A percentile compares a stretch with the other conserved stretches of the same genome.
Conservation (phyloP, 2,329 filamentous ascomycete species). For the Exophiala phaeomuriformis region DNA sequence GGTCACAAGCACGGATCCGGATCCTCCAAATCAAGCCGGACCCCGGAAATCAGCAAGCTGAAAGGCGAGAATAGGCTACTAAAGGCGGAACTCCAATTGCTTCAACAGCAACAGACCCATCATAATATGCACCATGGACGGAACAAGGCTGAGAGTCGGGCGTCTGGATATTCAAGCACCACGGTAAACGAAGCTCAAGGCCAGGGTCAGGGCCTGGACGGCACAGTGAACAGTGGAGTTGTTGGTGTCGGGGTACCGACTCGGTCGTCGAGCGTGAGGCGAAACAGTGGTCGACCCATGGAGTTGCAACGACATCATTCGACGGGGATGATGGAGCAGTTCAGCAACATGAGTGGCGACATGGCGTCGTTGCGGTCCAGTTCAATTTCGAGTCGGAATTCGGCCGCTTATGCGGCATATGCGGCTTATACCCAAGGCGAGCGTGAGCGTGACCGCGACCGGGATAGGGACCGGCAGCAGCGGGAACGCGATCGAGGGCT, state of each 20-base stretch:
- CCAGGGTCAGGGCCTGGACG: slow-evolving; percentile 10
- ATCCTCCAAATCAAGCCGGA: slow-evolving; percentile 26
- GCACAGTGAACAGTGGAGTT: slow-evolving; percentile 12
- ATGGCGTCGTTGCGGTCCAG: slow-evolving; percentile 25
- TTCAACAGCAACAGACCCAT: slow-evolving; percentile 41
- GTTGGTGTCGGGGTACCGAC: slow-evolving; percentile 25
- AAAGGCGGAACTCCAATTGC: slow-evolving; percentile 58
- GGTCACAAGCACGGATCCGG: slow-evolving; percentile 9
- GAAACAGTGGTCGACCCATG: slow-evolving; percentile 10
- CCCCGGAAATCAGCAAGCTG: slow-evolving; percentile 52
- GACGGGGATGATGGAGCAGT: slow-evolving; percentile 43
- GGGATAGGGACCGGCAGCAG: background rate
- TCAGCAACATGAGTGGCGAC: slow-evolving; percentile 26
- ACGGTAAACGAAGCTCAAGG: slow-evolving; percentile 20
- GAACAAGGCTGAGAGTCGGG: slow-evolving; percentile 23
- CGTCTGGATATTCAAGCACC: slow-evolving; percentile 20
- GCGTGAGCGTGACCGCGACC: slow-evolving; percentile 10
- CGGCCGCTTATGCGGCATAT: background rate
- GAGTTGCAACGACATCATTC: slow-evolving; percentile 44
- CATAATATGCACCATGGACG: slow-evolving; percentile 20
- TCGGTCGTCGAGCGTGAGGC: slow-evolving; percentile 30
- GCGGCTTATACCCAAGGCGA: slow-evolving; percentile 7
- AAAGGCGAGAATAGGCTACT: slow-evolving; percentile 55
- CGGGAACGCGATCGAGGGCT: slow-evolving; percentile 18
- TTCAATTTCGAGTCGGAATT: slow-evolving; percentile 23